Percentiles rank a stretch among this genome's conserved stretches.
phyloP scores from a whole-genome alignment of 106 monocot genomes.

The Dendrobium chrysotoxum region DNA sequence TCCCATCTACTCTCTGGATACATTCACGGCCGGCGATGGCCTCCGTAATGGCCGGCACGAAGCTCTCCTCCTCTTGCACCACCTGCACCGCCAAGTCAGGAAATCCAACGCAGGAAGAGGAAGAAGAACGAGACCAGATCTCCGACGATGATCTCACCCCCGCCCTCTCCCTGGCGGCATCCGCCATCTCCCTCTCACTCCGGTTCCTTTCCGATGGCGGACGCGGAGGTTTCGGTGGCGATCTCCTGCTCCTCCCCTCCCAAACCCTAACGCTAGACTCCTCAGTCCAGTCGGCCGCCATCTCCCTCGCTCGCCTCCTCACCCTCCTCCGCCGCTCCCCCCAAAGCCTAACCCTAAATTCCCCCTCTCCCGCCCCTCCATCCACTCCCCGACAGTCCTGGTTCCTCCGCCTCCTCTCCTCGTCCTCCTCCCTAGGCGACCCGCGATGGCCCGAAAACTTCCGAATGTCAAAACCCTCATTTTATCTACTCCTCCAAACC shows the following conservation, averaged over 20 bases:
- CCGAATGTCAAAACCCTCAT: constrained; percentile 56
- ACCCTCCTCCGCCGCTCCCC: constrained; percentile 1
- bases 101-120: neutral
- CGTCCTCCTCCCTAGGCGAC: constrained; percentile 30
- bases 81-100: neutral
- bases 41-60: neutral
- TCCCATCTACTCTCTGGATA: no score
- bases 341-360: constrained; percentile 1
- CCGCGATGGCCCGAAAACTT: constrained; percentile 46
- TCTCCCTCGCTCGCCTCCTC: constrained; percentile 20
- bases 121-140: neutral
- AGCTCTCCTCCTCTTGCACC: neutral
- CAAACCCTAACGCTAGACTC: constrained; percentile 19
- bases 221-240: neutral
- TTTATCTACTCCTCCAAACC: constrained; percentile 64
- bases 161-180: constrained; percentile 13
- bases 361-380: neutral
- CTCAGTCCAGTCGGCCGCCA: constrained; percentile 19
- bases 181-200: constrained; percentile 24
- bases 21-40: neutral
- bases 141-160: constrained; percentile 16
- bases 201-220: constrained; percentile 8
- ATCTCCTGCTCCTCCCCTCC: constrained; percentile 18
- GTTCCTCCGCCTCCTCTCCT: constrained; percentile 55
- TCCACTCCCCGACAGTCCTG: constrained; percentile 26